Base-by-base conservation (phyloP, 164 flowering plant species). In the Kingdonia uniflora region DNA sequence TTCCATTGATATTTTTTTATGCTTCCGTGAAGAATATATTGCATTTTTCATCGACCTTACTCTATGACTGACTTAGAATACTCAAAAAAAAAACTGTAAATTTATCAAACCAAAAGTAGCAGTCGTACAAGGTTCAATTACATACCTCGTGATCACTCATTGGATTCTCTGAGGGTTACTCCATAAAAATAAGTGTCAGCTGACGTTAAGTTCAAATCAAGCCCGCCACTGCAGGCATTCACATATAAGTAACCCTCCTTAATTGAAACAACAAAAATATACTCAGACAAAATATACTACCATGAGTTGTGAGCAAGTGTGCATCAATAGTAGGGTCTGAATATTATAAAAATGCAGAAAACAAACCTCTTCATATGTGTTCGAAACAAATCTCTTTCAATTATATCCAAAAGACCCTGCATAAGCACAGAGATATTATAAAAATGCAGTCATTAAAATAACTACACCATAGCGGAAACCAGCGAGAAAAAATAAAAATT, bases 111-210 rank as follows among this genome's bases (percentile, higher is more conserved):
- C 4, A 8, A n/a, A 29, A 29, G 35, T 29, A 29, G 4, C 35
- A 29, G 35, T 29, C 8, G 35, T 8, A 29, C 35, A 8, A 29
- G 35, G 35, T 8, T 11, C 15, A 11, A 19, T n/a, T 17, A 24
- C 6, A 15, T 72, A 90, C 97, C 95, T 90, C 95, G 68, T 66
- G 96, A 74, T 94, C 99, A 52, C 97, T 81, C 99, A 94, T 94
- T 15, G 99, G 99, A 70, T 94, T 94, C 99, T 89, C 99, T n/a
- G n/a, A n/a, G n/a, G n/a, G n/a, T 64, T 94, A 96, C 83, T 94
- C 99, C 92, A 94, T 77, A 51, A 94, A 94, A 66, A 94, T 65
- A 5, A 94, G 86, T 19, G 97, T 94, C 99, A 29, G 99, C 99
- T 41, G 99, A 90, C 54, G 99, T 94, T 68, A 94, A 63, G 68